These are phyloP conservation scores for Amanita thiersii DNA, from an alignment of 768 basidiomycete genomes.

Conservation along the genomic window DNA sequence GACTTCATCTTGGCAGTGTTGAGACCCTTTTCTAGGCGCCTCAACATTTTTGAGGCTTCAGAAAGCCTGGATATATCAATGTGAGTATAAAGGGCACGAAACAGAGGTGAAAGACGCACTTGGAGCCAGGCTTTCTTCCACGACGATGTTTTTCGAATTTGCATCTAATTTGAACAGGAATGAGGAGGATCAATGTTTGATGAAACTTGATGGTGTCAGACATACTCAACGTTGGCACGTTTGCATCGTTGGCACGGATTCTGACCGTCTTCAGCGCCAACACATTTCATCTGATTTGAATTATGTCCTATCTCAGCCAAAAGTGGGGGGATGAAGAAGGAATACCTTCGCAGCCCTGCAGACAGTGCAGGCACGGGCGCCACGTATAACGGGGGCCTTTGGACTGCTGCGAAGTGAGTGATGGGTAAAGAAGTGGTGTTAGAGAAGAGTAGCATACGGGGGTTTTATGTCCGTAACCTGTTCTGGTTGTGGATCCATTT, in stretches of 20 bases:
- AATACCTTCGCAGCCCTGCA: conserved; percentile 76
- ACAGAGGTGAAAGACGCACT: conserved; percentile 37
- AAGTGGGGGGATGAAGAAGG: conserved; percentile 10
- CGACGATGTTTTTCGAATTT: conserved; percentile 86
- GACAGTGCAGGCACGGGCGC: conserved; percentile 70
- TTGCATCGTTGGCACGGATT: conserved; percentile 80
- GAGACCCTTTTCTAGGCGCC: conserved; percentile 77
- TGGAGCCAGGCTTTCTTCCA: conserved; percentile 84
- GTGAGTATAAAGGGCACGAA: conserved; percentile 9
- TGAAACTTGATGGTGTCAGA: conserved; percentile 13
- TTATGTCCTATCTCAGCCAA: conserved; percentile 8
- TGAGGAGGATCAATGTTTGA: conserved; percentile 10
- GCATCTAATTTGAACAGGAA: conserved; percentile 38
- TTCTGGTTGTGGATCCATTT: conserved; percentile 32
- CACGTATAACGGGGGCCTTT: conserved; percentile 43
- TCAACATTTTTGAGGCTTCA: conserved; percentile 85
- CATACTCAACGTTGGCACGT: conserved; percentile 69
- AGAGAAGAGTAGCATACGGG: conserved; percentile 19
- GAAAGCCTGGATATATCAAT: conserved; percentile 47
- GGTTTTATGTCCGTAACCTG: conserved; percentile 24
- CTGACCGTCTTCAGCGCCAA: conserved; percentile 79
- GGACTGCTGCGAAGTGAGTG: conserved; percentile 18
- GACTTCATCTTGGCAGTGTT: conserved; percentile 73
- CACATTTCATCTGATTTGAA: conserved; percentile 73
- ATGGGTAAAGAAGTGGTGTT: conserved; percentile 8